These are phyloP conservation scores for Drechslerella dactyloides DNA, from an alignment of 2,329 filamentous ascomycete genomes.

Conservation along the genomic window DNA sequence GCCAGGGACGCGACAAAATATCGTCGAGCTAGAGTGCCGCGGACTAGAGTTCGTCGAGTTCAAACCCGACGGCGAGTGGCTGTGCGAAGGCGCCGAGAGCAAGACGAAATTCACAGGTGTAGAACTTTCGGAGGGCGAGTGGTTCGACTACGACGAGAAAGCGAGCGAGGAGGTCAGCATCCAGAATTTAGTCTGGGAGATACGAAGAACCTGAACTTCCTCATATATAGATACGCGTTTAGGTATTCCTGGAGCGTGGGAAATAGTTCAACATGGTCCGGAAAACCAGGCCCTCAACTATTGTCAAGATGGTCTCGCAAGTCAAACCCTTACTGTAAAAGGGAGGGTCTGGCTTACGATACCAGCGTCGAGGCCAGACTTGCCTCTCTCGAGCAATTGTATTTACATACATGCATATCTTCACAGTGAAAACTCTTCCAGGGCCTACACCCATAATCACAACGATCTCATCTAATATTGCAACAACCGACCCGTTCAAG, in stretches of 20 bases:
- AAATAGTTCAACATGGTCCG: too few relatives aligned
- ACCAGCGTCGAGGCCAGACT: too few relatives aligned
- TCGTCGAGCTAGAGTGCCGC: conserved; percentile 91
- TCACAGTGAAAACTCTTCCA: not conserved
- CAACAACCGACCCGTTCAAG: too few relatives aligned
- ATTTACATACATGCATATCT: too few relatives aligned
- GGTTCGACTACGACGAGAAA: conserved; percentile 99
- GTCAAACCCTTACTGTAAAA: too few relatives aligned
- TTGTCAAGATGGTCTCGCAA: too few relatives aligned
- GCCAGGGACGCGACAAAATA: conserved; percentile 75
- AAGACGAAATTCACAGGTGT: conserved; percentile 80
- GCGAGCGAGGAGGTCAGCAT: conserved; percentile 88
- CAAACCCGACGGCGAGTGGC: conserved; percentile 91
- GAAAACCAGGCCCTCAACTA: too few relatives aligned
- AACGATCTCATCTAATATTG: too few relatives aligned
- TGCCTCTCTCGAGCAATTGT: too few relatives aligned
- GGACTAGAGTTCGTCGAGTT: conserved; percentile 92
- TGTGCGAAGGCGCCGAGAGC: conserved; percentile 80
- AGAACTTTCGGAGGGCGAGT: conserved; percentile 86
- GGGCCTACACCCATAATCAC: not conserved
- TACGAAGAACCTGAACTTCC: conserved; percentile 69
- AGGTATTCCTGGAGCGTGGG: too few relatives aligned
- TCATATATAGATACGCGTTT: conserved; percentile 6
- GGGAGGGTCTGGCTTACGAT: too few relatives aligned
- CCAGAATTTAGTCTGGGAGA: conserved; percentile 85